Conservation (phyloP, 768 basidiomycete genomes). For the Boletus insuetus region DNA sequence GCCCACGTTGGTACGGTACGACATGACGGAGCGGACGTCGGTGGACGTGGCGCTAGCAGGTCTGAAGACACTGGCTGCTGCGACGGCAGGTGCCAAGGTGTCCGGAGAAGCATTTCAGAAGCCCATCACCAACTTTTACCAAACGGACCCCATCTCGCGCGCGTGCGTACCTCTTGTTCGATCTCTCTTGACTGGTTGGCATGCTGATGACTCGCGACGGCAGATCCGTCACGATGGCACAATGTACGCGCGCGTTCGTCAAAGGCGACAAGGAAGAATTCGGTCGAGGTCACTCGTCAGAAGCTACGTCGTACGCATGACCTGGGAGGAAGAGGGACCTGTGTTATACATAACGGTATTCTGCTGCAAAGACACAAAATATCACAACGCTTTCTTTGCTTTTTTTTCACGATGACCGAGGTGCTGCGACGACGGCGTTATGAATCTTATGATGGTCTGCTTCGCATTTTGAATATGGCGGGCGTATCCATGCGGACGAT, state of each 20-base stretch:
- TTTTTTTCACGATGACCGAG: no score
- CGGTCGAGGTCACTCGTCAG: not conserved
- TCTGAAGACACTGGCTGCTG: constrained; percentile 52
- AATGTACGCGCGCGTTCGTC: constrained; percentile 85
- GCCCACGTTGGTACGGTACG: constrained; percentile 85
- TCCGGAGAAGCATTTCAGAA: constrained; percentile 64
- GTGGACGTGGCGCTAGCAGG: constrained; percentile 69
- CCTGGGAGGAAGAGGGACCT: not conserved
- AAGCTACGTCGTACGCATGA: constrained; percentile 16
- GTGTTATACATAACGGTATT: not conserved
- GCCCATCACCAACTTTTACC: constrained; percentile 91
- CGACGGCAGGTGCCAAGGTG: constrained; percentile 53
- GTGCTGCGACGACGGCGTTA: no score
- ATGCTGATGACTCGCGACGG: not conserved
- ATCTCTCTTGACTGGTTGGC: not conserved
- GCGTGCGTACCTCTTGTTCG: constrained; percentile 55
- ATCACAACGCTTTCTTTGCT: not conserved
- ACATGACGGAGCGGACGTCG: constrained; percentile 75
- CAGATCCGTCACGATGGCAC: constrained; percentile 95
- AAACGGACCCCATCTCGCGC: constrained; percentile 93
- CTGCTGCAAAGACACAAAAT: constrained; percentile 10
- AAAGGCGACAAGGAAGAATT: constrained; percentile 47
- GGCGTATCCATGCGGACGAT: no score
- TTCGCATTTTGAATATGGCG: no score
- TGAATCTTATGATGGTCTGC: no score